These are phyloP conservation scores for Wickerhamomyces sp. DNA, from an alignment of 1,139 yeast species.

Conservation along the genomic window DNA sequence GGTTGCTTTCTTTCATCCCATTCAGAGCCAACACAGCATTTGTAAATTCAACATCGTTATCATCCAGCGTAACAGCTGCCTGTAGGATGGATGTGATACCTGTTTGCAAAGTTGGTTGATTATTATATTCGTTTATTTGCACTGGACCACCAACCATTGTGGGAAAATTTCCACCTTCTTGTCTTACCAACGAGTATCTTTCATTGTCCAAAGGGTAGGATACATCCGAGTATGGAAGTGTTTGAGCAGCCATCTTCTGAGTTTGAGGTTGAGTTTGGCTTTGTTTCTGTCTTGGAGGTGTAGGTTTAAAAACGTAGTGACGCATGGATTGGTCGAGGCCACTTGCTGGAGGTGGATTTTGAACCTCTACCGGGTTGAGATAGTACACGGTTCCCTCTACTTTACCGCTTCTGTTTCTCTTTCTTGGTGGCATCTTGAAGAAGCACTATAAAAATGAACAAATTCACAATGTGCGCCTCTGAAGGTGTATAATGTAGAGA, in stretches of 20 bases:
- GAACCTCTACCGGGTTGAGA: not conserved
- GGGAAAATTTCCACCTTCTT: not conserved
- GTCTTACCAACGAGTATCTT: not conserved
- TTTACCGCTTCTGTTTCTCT: not conserved
- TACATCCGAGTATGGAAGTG: not conserved
- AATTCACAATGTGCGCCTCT: too few relatives aligned
- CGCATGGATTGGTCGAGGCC: not conserved
- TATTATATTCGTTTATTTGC: not conserved
- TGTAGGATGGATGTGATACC: not conserved
- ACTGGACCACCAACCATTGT: not conserved
- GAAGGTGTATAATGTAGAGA: too few relatives aligned
- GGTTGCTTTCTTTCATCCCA: not conserved
- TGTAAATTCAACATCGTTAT: not conserved
- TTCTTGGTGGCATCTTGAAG: constrained; percentile 1
- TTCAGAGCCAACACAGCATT: not conserved
- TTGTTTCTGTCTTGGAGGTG: too few relatives aligned
- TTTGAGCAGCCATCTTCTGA: not conserved
- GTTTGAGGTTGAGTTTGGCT: not conserved
- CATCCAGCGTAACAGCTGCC: not conserved
- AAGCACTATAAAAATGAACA: too few relatives aligned
- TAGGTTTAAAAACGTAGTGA: too few relatives aligned
- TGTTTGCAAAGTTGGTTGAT: not conserved
- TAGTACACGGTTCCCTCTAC: constrained; percentile 1
- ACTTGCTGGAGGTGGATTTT: not conserved
- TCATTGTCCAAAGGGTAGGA: not conserved